Percentiles rank a stretch among this genome's conserved stretches.
Evolutionary conservation across 2,329 filamentous ascomycete species (phyloP).

Genomic region (Trichoderma sp.): DNA sequence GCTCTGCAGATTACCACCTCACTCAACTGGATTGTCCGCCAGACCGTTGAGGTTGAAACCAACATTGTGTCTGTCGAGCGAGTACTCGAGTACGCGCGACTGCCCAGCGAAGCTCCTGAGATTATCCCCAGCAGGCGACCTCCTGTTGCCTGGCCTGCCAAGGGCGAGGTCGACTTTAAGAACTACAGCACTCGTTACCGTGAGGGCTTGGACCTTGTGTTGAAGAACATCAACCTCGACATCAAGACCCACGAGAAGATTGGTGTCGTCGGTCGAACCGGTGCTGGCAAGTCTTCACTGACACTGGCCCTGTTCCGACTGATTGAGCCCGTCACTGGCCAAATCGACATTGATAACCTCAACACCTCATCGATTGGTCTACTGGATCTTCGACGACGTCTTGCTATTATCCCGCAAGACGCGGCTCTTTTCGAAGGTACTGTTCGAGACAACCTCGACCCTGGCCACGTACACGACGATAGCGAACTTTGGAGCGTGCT

Average conservation of each 20-base stretch:
- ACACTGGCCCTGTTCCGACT: constrained; percentile 93
- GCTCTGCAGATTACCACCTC: constrained; percentile 95
- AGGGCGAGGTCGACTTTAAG: constrained; percentile 84
- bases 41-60: constrained; percentile 99
- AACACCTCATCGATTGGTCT: constrained; percentile 90
- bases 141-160: constrained; percentile 84
- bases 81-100: constrained; percentile 87
- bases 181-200: constrained; percentile 95
- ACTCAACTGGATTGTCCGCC: constrained; percentile 97
- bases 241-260: constrained; percentile 98
- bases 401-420: constrained; percentile 97
- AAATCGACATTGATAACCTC: constrained; percentile 84
- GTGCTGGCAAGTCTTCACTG: constrained; percentile 91
- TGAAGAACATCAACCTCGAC: constrained; percentile 87
- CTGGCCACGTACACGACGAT: constrained; percentile 91
- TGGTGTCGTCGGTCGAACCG: constrained; percentile 92
- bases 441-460: constrained; percentile 92
- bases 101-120: constrained; percentile 92
- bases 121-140: constrained; percentile 85
- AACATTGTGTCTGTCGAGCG: constrained; percentile 99
- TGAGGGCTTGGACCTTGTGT: constrained; percentile 80
- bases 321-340: constrained; percentile 80
- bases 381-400: constrained; percentile 78
- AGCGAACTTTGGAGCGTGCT: constrained; percentile 96
- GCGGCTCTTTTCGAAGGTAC: constrained; percentile 93